Conservation (phyloP, 257 asterid genomes). For the Capsicum rhomboideum region DNA sequence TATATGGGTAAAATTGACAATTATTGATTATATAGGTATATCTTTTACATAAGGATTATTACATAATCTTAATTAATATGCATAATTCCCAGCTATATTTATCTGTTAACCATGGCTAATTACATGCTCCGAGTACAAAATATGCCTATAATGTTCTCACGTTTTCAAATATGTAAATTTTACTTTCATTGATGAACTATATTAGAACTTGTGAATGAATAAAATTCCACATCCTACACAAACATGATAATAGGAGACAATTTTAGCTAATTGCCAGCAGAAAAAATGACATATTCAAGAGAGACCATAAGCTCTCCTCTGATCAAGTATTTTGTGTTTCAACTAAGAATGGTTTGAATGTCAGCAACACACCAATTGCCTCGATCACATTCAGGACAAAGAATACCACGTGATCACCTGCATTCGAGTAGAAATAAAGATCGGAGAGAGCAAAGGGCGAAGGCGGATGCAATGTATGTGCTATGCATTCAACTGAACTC, state of each 20-base stretch:
- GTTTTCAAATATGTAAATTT: not conserved
- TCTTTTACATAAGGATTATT: too few relatives aligned
- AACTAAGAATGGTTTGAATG: slow-evolving; percentile 28
- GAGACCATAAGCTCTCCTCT: not conserved
- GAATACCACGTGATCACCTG: slow-evolving; percentile 31
- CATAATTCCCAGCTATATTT: too few relatives aligned
- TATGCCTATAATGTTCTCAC: not conserved
- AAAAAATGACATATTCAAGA: not conserved
- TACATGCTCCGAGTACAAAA: not conserved
- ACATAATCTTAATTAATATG: too few relatives aligned
- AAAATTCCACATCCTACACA: not conserved
- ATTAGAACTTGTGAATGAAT: not conserved
- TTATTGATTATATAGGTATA: too few relatives aligned
- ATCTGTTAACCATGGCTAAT: too few relatives aligned
- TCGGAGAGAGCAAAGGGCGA: not conserved
- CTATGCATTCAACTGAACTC: not conserved
- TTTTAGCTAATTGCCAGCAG: too few relatives aligned
- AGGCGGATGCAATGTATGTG: not conserved
- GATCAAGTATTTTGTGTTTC: not conserved
- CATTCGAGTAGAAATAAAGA: not conserved
- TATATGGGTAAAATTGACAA: too few relatives aligned
- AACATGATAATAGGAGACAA: not conserved
- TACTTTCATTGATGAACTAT: not conserved
- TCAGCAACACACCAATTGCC: slow-evolving; percentile 22
- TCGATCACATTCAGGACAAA: slow-evolving; percentile 27